Evolutionary conservation across 257 asterid species (phyloP).

Genomic region (Vinca minor): DNA sequence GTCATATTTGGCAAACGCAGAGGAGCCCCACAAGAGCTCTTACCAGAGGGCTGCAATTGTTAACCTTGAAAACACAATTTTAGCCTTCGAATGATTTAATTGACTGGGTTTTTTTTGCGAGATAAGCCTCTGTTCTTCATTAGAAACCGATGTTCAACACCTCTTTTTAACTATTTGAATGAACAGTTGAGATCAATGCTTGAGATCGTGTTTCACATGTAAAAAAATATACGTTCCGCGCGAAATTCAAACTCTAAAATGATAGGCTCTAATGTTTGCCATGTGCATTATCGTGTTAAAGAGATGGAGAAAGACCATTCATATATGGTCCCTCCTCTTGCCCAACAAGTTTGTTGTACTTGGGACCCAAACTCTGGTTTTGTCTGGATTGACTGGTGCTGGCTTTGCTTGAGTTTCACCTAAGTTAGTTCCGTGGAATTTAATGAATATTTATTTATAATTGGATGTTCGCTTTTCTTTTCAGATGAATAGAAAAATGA

Average conservation of each 20-base stretch:
- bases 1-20: constrained; percentile 19
- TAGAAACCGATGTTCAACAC: too few species aligned
- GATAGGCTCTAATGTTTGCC: constrained; percentile 23
- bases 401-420: background rate
- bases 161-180: too few species aligned
- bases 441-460: background rate
- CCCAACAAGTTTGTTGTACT: constrained; percentile 9
- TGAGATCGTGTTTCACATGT: too few species aligned
- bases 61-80: too few species aligned
- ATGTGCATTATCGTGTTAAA: constrained; percentile 22
- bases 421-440: constrained; percentile 2
- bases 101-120: too few species aligned
- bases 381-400: background rate
- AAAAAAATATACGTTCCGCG: too few species aligned
- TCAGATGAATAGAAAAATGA: too few species aligned
- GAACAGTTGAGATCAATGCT: too few species aligned
- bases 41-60: background rate
- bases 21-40: constrained; percentile 28
- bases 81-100: too few species aligned
- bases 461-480: too few species aligned
- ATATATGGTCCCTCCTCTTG: constrained; percentile 6
- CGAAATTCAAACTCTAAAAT: too few species aligned
- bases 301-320: background rate
- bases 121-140: too few species aligned
- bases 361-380: constrained; percentile 7